Base-by-base conservation (phyloP, 768 basidiomycete genomes). In the Kwoniella shandongensis region DNA sequence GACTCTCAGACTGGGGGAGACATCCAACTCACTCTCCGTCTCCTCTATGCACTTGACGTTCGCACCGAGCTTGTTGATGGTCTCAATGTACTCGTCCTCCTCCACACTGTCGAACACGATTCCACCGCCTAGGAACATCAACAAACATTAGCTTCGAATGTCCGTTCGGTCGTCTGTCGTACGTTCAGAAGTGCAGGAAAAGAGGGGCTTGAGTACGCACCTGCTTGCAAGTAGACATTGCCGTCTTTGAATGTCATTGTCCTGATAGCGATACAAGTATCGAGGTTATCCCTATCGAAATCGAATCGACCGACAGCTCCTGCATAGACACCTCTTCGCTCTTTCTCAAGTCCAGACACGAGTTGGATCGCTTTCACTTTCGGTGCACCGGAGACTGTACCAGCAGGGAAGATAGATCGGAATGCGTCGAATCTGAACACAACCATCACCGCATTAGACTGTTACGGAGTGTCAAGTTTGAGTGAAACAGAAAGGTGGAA, bases 281-380 rank as follows among this genome's bases (percentile, higher is more conserved):
- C 96, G 88, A 98, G 91, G 70, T 87, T 87, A 74, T 98, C 89
- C 23, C 66, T 51, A 60, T 79, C 76, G 77, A 98, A 97, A 77
- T 98, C 93, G 76, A 93, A 98, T 50, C 91, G 86, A n/a, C 96
- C 96, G 15, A 98, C 92, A 2, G 91, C 96, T 27, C 96, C 96
- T 6, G 92, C 96, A 66, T 99, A 99, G 15, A 97, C 87, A 23
- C 93, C 93, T 35, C 96, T 84, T 23, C 85, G 84, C 76, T 97
- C 90, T 67, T 86, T 82, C 74, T 98, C 96, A 46, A 97, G 78
- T 18, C 84, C 85, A 4, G 86, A 86, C 26, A 99, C 80, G 39
- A 99, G 85, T 76, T 99, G 91, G 61, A 99, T 90, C 0, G 96
- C 96, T 75, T 94, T 96, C 77, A 99, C 93, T 79, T 99, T 99